A percentile compares a stretch with the other conserved stretches of the same genome.
Conservation (phyloP, 1,139 yeast genomes). For the Sugiyamaella neomexicana region DNA sequence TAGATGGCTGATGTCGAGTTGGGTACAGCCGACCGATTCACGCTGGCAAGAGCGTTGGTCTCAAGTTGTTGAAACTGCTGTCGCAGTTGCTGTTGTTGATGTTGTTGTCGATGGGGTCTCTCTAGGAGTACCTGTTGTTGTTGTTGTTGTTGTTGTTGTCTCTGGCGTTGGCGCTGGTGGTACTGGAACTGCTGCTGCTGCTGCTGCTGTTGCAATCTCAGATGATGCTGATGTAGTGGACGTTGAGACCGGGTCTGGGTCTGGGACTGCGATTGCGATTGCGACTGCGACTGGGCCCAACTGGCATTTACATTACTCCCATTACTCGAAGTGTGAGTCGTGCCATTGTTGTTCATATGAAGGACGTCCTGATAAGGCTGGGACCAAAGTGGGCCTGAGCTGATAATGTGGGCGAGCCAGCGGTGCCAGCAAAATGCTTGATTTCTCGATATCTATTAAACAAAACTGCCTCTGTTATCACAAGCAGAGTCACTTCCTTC, state of each 20-base stretch:
- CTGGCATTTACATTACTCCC: neutral
- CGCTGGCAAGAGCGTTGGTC: too few species aligned
- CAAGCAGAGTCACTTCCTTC: too few species aligned
- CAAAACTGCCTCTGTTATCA: too few species aligned
- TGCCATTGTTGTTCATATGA: conserved; percentile 9
- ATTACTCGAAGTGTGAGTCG: neutral
- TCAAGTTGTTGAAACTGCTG: neutral
- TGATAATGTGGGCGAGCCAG: neutral
- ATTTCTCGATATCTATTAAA: neutral
- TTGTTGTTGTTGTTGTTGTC: neutral
- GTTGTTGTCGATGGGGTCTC: neutral
- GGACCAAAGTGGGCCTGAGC: neutral
- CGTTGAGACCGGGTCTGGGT: neutral
- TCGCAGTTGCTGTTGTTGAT: neutral
- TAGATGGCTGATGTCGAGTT: neutral
- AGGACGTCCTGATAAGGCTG: conserved; percentile 14
- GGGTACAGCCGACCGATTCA: neutral
- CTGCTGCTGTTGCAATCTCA: conserved; percentile 7
- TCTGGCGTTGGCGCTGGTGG: neutral
- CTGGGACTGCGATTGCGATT: too few species aligned
- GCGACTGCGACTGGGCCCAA: neutral
- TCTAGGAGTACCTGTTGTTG: neutral
- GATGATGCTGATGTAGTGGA: conserved; percentile 4
- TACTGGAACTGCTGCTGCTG: conserved; percentile 1
- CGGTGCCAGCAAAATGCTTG: neutral